A percentile compares a stretch with the other conserved stretches of the same genome.
Evolutionary conservation across 1,284 basidiomycete species (phyloP).

Genomic region (Pterulicium gracile): DNA sequence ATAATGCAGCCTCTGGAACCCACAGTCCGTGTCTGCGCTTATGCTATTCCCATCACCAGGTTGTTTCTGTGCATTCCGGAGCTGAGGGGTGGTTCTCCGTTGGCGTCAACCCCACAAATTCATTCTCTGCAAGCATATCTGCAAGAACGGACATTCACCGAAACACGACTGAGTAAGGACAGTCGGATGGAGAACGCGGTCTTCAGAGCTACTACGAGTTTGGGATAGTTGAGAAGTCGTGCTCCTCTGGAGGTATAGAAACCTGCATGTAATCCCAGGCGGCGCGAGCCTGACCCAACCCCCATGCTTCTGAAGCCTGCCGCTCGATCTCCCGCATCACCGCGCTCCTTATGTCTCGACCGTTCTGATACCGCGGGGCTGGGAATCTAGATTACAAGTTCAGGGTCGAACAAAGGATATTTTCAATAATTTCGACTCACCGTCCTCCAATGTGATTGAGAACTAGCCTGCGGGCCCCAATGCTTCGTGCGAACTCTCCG

Average conservation of each 20-base stretch:
- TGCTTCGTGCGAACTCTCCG: slow-evolving; percentile 61
- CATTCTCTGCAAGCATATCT: no score
- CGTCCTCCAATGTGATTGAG: slow-evolving; percentile 79
- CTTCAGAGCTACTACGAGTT: no score
- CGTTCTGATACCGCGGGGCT: slow-evolving; percentile 27
- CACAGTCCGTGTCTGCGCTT: no score
- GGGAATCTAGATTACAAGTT: slow-evolving; percentile 27
- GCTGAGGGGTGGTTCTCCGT: no score
- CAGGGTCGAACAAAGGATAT: slow-evolving; percentile 16
- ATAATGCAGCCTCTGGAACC: no score
- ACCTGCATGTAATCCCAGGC: slow-evolving; percentile 64
- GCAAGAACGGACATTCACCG: no score
- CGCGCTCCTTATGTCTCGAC: slow-evolving; percentile 24
- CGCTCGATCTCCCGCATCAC: slow-evolving; percentile 56
- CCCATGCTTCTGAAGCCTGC: slow-evolving; percentile 54
- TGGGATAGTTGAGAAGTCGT: neutral
- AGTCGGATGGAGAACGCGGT: no score
- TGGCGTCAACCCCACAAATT: no score
- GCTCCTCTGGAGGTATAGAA: slow-evolving; percentile 26
- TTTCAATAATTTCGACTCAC: slow-evolving; percentile 27
- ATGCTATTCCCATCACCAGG: no score
- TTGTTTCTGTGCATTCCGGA: no score
- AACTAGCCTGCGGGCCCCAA: slow-evolving; percentile 57
- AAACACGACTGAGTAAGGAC: no score
- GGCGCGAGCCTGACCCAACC: slow-evolving; percentile 33